These are phyloP conservation scores for Kregervanrija fluxuum DNA, from an alignment of 805 yeast genomes.

Conservation along the genomic window DNA sequence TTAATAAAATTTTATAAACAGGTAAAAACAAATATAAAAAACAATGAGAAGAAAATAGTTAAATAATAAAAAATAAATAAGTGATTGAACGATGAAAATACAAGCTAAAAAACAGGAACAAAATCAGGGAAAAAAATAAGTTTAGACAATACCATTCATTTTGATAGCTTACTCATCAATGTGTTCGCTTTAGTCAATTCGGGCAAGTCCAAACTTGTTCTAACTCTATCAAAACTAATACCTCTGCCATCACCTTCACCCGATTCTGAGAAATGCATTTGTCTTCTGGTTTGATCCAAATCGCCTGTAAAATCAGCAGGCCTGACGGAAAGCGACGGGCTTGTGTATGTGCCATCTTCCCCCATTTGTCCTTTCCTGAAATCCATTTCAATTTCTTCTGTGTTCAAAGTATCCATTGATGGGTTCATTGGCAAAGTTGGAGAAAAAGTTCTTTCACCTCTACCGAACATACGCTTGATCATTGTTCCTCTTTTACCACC, in stretches of 20 bases:
- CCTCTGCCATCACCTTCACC: slow-evolving; percentile 17
- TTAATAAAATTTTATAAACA: neutral
- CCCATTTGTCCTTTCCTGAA: slow-evolving; percentile 18
- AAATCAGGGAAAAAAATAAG: slow-evolving; percentile 1
- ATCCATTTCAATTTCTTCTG: slow-evolving; percentile 47
- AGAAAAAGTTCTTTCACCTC: slow-evolving; percentile 17
- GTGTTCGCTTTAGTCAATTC: slow-evolving; percentile 30
- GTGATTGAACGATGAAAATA: neutral
- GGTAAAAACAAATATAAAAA: neutral
- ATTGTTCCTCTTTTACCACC: slow-evolving; percentile 32
- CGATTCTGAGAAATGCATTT: slow-evolving; percentile 10
- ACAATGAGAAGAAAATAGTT: neutral
- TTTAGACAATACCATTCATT: neutral
- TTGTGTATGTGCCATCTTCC: slow-evolving; percentile 26
- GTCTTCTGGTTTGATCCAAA: slow-evolving; percentile 20
- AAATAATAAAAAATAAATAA: neutral
- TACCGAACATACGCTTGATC: slow-evolving; percentile 32
- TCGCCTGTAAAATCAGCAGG: slow-evolving; percentile 9
- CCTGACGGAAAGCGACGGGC: slow-evolving; percentile 23
- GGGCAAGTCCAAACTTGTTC: slow-evolving; percentile 33
- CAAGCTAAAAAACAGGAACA: neutral
- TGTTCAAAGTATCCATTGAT: slow-evolving; percentile 31
- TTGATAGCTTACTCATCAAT: slow-evolving; percentile 24
- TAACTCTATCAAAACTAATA: slow-evolving; percentile 19
- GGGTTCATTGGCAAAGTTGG: slow-evolving; percentile 27